A percentile compares a stretch with the other conserved stretches of the same genome.
Conservation (phyloP, 306 rosid genomes). For the Corylus heterophylla region DNA sequence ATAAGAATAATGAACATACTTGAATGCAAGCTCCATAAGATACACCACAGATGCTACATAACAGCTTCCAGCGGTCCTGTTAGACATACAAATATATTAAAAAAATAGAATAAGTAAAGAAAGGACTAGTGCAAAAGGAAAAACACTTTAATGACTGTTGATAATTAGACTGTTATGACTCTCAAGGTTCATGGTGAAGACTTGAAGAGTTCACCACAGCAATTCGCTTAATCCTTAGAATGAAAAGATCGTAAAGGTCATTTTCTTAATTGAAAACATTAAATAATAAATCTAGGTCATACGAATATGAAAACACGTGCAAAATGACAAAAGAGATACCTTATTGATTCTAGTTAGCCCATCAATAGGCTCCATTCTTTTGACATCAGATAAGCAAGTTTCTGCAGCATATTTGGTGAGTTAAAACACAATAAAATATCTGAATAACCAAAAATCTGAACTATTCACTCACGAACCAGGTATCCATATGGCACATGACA, state of each 20-base stretch:
- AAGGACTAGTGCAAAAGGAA: conserved; percentile 21
- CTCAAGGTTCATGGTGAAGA: neutral
- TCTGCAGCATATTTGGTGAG: conserved; percentile 52
- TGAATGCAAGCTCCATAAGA: conserved; percentile 99
- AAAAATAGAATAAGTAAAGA: conserved; percentile 8
- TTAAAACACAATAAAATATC: conserved; percentile 29
- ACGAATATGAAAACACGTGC: neutral
- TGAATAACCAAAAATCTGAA: conserved; percentile 17
- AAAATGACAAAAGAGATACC: conserved; percentile 42
- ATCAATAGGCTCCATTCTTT: conserved; percentile 98
- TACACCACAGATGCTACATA: conserved; percentile 93
- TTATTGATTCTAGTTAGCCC: conserved; percentile 83
- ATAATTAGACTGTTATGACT: neutral
- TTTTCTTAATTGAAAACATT: neutral
- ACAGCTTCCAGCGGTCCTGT: conserved; percentile 99
- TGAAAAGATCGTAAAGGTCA: neutral
- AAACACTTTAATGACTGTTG: conserved; percentile 1
- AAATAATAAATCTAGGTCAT: neutral
- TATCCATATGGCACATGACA: conserved; percentile 99
- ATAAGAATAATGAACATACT: conserved; percentile 52
- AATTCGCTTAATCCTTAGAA: neutral
- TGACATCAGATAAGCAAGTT: conserved; percentile 96
- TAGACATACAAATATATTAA: conserved; percentile 19
- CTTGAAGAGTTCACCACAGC: neutral
- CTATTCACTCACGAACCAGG: conserved; percentile 67